Base-by-base conservation (phyloP, 192 early-diverging fungal genomes). In the Mortierella hygrophila region DNA sequence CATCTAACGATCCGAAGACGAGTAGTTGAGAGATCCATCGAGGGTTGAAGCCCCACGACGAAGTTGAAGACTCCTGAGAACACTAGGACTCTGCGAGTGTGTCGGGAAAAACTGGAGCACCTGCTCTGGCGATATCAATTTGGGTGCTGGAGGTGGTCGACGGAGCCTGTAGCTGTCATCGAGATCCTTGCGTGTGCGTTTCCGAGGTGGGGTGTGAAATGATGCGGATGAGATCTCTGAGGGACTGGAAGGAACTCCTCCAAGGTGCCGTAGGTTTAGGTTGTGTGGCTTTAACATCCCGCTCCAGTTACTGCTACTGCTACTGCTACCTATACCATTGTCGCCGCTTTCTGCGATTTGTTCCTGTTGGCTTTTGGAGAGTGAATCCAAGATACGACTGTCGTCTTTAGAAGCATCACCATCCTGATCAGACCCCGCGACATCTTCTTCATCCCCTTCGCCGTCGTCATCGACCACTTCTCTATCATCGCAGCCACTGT, bases 121-220 rank as follows among this genome's bases (percentile, higher is more conserved):
- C 1, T 65, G 60, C 11, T 65, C 60, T 65, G 60, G 29, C 3
- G 60, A 65, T 29, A 65, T 65, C 29, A 65, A 29, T 13, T 71
- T 68, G 1, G 73, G 73, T 10, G 65, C 46, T 21, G 57, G 80
- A 20, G 80, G 80, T 2, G 80, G 80, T 32, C 29, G 29, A 65
- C 29, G 26, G 26, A 65, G 3, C 10, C 26, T 40, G 69, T 68
- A 46, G 75, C 4, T 2, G 4, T 54, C 42, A 1, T 55, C 60
- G 0, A 70, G n/a, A 32, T 75, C 73, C 10, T 38, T 70, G 18
- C 13, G 49, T 7, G 54, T 10, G 0, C 47, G 44, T 54, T 81
- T 81, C 20, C 29, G 63, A 2, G 80, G 80, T 13, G 80, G 80
- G 21, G 80, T 81, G 26, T 70, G 74, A 8, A 70, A 29, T 26